A percentile compares a stretch with the other conserved stretches of the same genome.
phyloP scores from a whole-genome alignment of 1,284 basidiomycete genomes.

The Quambalaria eucalypti region DNA sequence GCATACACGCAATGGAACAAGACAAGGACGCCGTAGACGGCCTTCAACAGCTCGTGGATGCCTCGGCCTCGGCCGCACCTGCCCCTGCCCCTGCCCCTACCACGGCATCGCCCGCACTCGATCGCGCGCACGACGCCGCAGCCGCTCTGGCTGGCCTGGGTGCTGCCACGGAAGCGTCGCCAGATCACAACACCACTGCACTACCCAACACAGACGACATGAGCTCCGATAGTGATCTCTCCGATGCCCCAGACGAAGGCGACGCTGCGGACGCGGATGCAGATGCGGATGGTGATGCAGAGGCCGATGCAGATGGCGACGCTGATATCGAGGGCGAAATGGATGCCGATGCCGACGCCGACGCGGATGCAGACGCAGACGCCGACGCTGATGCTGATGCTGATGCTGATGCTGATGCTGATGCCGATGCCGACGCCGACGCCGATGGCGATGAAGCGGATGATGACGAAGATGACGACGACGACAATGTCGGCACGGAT shows the following conservation, averaged over 20 bases:
- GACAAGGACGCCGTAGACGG: constrained; percentile 1
- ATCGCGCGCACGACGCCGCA: constrained; percentile 10
- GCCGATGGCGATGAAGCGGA: neutral
- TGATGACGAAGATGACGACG: constrained; percentile 9
- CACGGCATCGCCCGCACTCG: no score
- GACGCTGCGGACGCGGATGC: constrained; percentile 1
- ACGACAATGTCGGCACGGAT: constrained; percentile 1
- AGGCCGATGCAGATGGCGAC: constrained; percentile 3
- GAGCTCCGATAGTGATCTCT: constrained; percentile 32
- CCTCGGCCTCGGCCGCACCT: no score
- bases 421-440: neutral
- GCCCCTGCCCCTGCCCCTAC: no score
- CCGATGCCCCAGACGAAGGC: constrained; percentile 8
- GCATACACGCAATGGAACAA: constrained; percentile 2
- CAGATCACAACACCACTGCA: no score
- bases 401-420: constrained; percentile 1
- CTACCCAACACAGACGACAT: constrained; percentile 23
- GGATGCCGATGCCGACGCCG: neutral
- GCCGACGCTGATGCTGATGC: constrained; percentile 5
- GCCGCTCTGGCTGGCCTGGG: constrained; percentile 3
- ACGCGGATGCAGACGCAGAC: constrained; percentile 6
- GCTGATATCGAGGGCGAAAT: constrained; percentile 9
- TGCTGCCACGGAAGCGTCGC: no score
- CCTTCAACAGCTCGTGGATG: no score
- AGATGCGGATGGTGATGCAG: no score